Evolutionary conservation across 768 basidiomycete species (phyloP).

Genomic region (Podaxis pistillaris): DNA sequence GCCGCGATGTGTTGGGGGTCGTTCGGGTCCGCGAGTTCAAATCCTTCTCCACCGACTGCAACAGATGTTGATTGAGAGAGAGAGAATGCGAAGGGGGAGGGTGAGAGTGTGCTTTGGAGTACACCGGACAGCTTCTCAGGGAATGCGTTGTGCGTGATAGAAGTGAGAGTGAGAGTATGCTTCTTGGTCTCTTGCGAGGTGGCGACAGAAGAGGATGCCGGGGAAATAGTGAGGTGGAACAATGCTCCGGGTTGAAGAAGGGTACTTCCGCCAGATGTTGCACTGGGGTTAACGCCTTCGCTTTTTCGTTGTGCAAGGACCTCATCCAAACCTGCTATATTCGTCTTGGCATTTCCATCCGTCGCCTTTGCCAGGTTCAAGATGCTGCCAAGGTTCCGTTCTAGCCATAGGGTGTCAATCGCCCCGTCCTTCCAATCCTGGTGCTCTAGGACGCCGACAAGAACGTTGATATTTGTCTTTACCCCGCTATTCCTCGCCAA

Average conservation of each 20-base stretch:
- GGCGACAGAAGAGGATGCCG: neutral
- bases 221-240: constrained; percentile 29
- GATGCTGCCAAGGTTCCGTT: constrained; percentile 26
- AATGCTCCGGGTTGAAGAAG: constrained; percentile 35
- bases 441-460: constrained; percentile 31
- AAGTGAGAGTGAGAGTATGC: constrained; percentile 31
- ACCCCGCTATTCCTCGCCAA: constrained; percentile 56
- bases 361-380: constrained; percentile 15
- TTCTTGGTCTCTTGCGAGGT: constrained; percentile 17
- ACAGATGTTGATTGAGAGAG: constrained; percentile 32
- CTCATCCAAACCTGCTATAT: neutral
- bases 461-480: constrained; percentile 31
- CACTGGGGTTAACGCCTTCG: neutral
- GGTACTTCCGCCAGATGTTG: neutral
- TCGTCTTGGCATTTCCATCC: neutral
- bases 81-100: constrained; percentile 28
- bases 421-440: constrained; percentile 27
- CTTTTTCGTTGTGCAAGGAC: neutral
- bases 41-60: constrained; percentile 20
- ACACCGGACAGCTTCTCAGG: constrained; percentile 34
- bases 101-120: constrained; percentile 30
- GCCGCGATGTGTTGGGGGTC: constrained; percentile 28
- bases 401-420: constrained; percentile 38
- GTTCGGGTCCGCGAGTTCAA: constrained; percentile 36
- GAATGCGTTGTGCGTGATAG: constrained; percentile 34